Evolutionary conservation across 108 stramenopile species (phyloP), one percentile per base, ranked within the genome.

Genomic region (Skeletonema grethae): DNA sequence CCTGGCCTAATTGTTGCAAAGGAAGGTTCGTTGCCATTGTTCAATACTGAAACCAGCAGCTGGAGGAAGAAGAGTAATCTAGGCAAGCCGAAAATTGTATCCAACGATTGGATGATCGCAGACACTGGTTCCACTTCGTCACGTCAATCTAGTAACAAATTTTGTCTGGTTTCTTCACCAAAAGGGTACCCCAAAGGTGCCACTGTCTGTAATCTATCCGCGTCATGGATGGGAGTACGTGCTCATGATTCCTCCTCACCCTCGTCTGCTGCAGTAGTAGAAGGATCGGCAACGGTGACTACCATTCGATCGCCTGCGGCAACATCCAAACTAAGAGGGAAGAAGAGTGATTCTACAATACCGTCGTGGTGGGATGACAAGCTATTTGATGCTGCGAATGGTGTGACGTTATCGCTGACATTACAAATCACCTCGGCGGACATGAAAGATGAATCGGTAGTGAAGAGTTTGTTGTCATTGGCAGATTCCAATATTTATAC

Each of bases 401-500:
- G 92, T 61, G 91, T 95, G 1, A 92, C 91, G 3, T 63, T 95
- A 73, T 82, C 81, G 4, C 75, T 91, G 25, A 94, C 93, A 10
- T 75, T 94, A 5, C 90, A 94, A 83, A 77, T 91, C 11, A 70
- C 73, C 35, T 67, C 73, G 0, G 67, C 84, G 22, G 88, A 86
- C 59, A 85, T 82, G 31, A 61, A 59, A n/a, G 80, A 85, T 12
- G 36, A 80, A 16, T 55, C 70, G 16, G 71, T 82, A 15, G 38
- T 90, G 16, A 31, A 72, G 36, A 75, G 48, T 34, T 53, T 88
- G 9, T 57, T 92, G 25, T 74, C 85, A 2, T n/a, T 85, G 25
- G 79, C 88, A 13, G 80, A 70, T n/a, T 74, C 87, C 16, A 91
- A 91, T 64, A 77, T 95, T 20, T 76, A 85, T 55, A 67, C 72